Percentiles rank a stretch among this genome's conserved stretches.
Evolutionary conservation across 495 filamentous ascomycete species (phyloP).

Genomic region (Chaetomium cochliodes): DNA sequence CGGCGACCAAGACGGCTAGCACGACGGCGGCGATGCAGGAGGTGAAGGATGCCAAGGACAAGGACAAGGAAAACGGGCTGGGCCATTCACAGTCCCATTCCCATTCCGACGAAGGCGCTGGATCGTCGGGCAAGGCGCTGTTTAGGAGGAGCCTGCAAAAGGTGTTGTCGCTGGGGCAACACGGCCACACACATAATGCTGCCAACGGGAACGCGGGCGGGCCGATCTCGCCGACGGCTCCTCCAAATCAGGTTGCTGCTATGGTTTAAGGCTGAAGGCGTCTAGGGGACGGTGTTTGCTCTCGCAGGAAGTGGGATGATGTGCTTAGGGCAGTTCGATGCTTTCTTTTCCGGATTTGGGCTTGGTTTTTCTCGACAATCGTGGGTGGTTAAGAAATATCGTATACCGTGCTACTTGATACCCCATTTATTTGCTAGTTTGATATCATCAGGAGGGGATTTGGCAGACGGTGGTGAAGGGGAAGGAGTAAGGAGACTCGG

Average conservation of each 20-base stretch:
- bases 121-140: conserved; percentile 31
- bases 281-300: no score
- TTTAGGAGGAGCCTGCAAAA: conserved; percentile 44
- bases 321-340: not conserved
- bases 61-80: conserved; percentile 17
- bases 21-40: not conserved
- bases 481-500: not conserved
- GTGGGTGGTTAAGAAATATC: conserved; percentile 1
- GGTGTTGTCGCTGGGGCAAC: conserved; percentile 41
- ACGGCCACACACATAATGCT: conserved; percentile 22
- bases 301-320: not conserved
- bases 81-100: conserved; percentile 12
- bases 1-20: not conserved
- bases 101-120: conserved; percentile 47
- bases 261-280: not conserved
- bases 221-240: conserved; percentile 20
- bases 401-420: conserved; percentile 1
- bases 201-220: conserved; percentile 1
- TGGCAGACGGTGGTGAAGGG: not conserved
- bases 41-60: conserved; percentile 11
- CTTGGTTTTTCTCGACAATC: not conserved
- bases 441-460: not conserved
- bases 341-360: not conserved
- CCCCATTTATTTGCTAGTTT: conserved; percentile 5
- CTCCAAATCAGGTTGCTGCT: conserved; percentile 17